These are phyloP conservation scores for Dacryopinax spathularia DNA, from an alignment of 768 basidiomycete species.

Conservation along the genomic window DNA sequence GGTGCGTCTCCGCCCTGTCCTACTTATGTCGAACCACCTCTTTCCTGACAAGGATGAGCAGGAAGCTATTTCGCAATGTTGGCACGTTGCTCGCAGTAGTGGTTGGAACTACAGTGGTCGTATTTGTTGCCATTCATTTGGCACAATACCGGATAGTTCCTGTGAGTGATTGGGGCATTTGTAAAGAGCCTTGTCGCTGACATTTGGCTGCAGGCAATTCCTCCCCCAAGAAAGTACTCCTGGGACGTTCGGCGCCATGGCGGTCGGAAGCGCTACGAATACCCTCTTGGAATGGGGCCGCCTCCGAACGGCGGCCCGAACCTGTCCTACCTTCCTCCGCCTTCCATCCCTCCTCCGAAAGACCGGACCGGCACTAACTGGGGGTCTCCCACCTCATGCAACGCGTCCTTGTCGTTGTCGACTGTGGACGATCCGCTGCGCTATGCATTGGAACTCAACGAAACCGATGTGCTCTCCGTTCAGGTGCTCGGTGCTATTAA, in stretches of 20 bases:
- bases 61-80: not conserved
- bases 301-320: not conserved
- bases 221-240: not conserved
- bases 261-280: not conserved
- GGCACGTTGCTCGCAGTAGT: not conserved
- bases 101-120: not conserved
- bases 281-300: not conserved
- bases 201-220: not conserved
- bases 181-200: not conserved
- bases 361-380: not conserved
- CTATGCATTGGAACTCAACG: not conserved
- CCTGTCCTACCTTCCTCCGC: not conserved
- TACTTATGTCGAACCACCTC: too few relatives aligned
- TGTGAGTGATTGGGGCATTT: not conserved
- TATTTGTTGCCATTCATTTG: not conserved
- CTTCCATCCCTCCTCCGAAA: not conserved
- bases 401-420: not conserved
- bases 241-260: not conserved
- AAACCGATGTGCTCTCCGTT: not conserved
- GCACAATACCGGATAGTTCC: not conserved
- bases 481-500: not conserved
- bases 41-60: not conserved
- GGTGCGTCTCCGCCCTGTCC: too few relatives aligned
- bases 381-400: not conserved
- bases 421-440: not conserved